Evolutionary conservation across 2,329 filamentous ascomycete species (phyloP).

Genomic region (Exophiala viscosa): DNA sequence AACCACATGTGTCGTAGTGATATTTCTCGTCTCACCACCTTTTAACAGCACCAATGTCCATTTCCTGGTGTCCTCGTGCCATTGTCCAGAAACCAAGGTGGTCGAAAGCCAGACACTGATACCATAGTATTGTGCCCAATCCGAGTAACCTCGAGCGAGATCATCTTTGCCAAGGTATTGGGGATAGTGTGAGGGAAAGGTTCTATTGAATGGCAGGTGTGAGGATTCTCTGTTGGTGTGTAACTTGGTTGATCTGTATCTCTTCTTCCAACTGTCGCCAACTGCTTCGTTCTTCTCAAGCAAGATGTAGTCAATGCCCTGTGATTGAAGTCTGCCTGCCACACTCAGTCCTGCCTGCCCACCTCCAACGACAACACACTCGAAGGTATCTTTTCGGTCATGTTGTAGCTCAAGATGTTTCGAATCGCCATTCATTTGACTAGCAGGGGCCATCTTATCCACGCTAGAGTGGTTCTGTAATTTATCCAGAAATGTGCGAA

Average conservation of each 20-base stretch:
- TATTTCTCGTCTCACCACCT: slow-evolving; percentile 18
- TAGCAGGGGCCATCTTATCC: background rate
- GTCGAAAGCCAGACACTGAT: slow-evolving; percentile 41
- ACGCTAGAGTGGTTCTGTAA: slow-evolving; percentile 12
- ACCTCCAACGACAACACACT: slow-evolving; percentile 36
- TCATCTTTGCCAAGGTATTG: slow-evolving; percentile 30
- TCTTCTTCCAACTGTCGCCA: slow-evolving; percentile 45
- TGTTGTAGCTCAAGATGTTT: too few relatives aligned
- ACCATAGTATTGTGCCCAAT: slow-evolving; percentile 28
- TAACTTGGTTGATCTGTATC: slow-evolving; percentile 44
- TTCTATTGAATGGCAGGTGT: slow-evolving; percentile 31
- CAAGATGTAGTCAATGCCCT: slow-evolving; percentile 42
- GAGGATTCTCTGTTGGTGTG: slow-evolving; percentile 19
- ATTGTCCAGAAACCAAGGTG: slow-evolving; percentile 38
- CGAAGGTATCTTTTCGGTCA: slow-evolving; percentile 31
- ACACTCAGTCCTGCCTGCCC: slow-evolving; percentile 44
- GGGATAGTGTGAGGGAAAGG: slow-evolving; percentile 27
- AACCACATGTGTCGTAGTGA: slow-evolving; percentile 6
- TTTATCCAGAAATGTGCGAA: slow-evolving; percentile 28
- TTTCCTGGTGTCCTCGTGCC: slow-evolving; percentile 36
- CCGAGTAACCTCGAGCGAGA: slow-evolving; percentile 22
- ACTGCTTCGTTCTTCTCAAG: slow-evolving; percentile 42
- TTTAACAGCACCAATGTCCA: slow-evolving; percentile 39
- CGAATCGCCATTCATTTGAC: too few relatives aligned
- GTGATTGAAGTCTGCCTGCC: slow-evolving; percentile 42